phyloP scores from a whole-genome alignment of 1,139 yeast genomes.

The Yamadazyma atlantica region DNA sequence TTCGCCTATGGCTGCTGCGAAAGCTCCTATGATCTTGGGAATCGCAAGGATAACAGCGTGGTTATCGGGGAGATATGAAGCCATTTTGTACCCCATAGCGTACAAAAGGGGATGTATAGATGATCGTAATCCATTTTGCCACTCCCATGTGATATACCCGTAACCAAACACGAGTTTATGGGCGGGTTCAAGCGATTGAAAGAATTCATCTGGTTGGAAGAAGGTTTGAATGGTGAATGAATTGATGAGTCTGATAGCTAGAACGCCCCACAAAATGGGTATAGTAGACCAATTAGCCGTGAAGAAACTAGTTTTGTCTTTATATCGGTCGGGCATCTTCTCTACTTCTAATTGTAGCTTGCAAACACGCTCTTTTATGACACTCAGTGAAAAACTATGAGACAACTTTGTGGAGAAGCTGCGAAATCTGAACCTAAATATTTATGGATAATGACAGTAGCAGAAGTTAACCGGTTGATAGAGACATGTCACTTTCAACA shows the following conservation, averaged over 20 bases:
- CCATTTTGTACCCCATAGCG: conserved; percentile 38
- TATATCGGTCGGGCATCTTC: too few species aligned
- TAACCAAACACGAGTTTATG: conserved; percentile 71
- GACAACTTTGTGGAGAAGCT: too few species aligned
- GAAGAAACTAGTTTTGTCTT: not conserved
- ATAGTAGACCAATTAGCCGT: conserved; percentile 4
- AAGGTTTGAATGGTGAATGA: conserved; percentile 66
- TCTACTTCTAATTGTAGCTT: too few species aligned
- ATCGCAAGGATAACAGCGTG: conserved; percentile 18
- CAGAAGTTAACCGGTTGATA: conserved; percentile 3
- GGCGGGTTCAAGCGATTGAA: conserved; percentile 93
- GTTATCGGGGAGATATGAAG: conserved; percentile 8
- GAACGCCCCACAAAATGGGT: conserved; percentile 8
- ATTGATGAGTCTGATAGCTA: conserved; percentile 52
- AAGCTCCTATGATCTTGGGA: conserved; percentile 72
- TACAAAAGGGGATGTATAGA: conserved; percentile 79
- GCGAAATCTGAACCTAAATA: not conserved
- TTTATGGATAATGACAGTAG: too few species aligned
- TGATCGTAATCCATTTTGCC: conserved; percentile 75
- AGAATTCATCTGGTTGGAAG: conserved; percentile 96
- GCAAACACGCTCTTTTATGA: too few species aligned
- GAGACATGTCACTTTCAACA: conserved; percentile 8
- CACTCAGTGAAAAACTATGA: too few species aligned
- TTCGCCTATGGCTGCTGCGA: conserved; percentile 75
- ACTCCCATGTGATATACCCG: conserved; percentile 94